Percentiles rank a stretch among this genome's conserved stretches.
phyloP scores from a whole-genome alignment of 2,329 filamentous ascomycete genomes.

The Sporothrix phasma region DNA sequence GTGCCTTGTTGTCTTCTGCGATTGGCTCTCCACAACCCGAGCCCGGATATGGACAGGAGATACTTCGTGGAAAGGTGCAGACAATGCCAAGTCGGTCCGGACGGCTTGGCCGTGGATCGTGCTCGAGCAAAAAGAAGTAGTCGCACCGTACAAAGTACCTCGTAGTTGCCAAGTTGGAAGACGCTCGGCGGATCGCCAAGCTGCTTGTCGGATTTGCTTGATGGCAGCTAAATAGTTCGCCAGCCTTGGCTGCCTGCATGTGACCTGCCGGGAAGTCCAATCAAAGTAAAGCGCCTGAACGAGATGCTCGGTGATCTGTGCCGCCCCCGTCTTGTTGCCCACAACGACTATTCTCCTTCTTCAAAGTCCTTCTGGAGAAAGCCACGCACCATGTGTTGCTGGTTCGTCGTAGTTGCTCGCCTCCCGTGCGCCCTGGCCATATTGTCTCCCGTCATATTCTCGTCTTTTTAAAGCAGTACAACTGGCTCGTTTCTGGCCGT shows the following conservation, averaged over 20 bases:
- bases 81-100: constrained; percentile 2
- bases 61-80: not conserved
- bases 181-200: not conserved
- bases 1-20: not conserved
- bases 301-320: not conserved
- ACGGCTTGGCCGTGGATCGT: not conserved
- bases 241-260: not conserved
- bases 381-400: not conserved
- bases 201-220: not conserved
- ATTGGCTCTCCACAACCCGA: not conserved
- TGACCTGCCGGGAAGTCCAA: not conserved
- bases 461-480: not conserved
- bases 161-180: not conserved
- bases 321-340: not conserved
- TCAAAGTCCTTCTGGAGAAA: not conserved
- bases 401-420: too few species aligned
- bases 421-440: not conserved
- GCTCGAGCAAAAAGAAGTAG: not conserved
- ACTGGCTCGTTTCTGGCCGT: not conserved
- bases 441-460: not conserved
- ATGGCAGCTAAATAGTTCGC: not conserved
- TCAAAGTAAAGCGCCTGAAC: not conserved
- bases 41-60: not conserved
- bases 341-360: not conserved
- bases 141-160: not conserved